Evolutionary conservation across 2,329 filamentous ascomycete genomes (phyloP).

Genomic region (Grosmannia serpens): DNA sequence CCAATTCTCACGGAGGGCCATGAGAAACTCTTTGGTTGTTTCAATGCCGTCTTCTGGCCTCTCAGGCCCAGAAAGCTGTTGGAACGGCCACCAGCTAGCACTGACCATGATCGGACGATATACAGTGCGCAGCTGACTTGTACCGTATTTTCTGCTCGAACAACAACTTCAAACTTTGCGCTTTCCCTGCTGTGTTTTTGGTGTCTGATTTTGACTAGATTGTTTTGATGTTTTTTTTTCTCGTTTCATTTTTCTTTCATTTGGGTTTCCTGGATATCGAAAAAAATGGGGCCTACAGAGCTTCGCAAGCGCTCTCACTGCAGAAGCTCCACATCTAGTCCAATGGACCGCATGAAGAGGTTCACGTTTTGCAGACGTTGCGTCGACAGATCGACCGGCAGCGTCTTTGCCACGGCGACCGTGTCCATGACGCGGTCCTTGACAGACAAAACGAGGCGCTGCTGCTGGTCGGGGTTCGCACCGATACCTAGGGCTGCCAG

Average conservation of each 20-base stretch:
- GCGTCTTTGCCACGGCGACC: conserved; percentile 74
- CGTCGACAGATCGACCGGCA: conserved; percentile 75
- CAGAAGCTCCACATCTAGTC: conserved; percentile 81
- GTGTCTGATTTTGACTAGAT: not conserved
- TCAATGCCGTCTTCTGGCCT: no score
- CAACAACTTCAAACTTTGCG: not conserved
- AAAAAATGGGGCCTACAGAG: not conserved
- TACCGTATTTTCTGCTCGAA: not conserved
- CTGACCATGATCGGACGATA: not conserved
- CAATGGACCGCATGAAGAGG: conserved; percentile 95
- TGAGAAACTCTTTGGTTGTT: not conserved
- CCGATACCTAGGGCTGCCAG: conserved; percentile 90
- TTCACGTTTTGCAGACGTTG: conserved; percentile 87
- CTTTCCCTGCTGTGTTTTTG: not conserved
- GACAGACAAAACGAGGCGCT: conserved; percentile 84
- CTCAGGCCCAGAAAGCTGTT: no score
- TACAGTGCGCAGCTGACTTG: not conserved
- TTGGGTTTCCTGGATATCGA: not conserved
- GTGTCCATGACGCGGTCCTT: conserved; percentile 98
- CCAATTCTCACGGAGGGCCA: not conserved
- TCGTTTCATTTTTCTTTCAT: not conserved
- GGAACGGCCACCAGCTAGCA: not conserved
- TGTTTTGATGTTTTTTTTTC: not conserved
- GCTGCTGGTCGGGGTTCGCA: conserved; percentile 88
- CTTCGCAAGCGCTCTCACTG: conserved; percentile 17